Base-by-base conservation (phyloP, 805 yeast genomes). In the Groenewaldozyma tartarivorans region DNA sequence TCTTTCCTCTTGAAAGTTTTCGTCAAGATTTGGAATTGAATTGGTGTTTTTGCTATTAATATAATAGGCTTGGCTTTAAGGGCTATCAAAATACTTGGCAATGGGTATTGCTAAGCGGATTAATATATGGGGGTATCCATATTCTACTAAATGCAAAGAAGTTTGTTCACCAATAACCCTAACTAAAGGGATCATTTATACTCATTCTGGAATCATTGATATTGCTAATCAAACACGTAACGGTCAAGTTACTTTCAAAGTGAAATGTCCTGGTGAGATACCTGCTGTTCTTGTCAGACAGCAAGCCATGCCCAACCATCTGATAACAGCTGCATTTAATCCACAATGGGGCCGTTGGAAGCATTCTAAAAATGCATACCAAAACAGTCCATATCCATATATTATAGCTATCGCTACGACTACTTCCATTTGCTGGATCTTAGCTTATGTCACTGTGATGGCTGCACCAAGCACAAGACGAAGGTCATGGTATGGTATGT, bases 341-440 rank as follows among this genome's bases (percentile, higher is more conserved):
- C n/a, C n/a, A n/a, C n/a, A n/a, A n/a, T 48, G 51, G 51, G 15
- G 20, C 2, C 21, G 30, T n/a, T 48, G 48, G 48, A 35, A 40
- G 5, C 18, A 27, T 16, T 30, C 36, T 1, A 34, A 33, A 13
- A 42, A 39, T 11, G 40, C 32, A 4, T 43, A 33, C 30, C 15
- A 38, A 9, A 30, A 32, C 17, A 40, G 48, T 16, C 66, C 79
- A 15, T 80, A 72, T 44, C 77, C 87, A 0, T 67, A 79, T 30
- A 62, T 81, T 16, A 76, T 77, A 53, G 71, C 83, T 0, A 55
- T 81, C 17, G 69, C 84, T 6, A 70, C 77, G 0, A 77, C 81
- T 55, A 74, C 81, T 4, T 80, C 81, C 16, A 71, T 81, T 4
- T 72, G 81, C 2, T 64, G 79, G 58, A 76, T 80, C 75, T 47